These are phyloP conservation scores for Hypoxylon sp. DNA, from an alignment of 2,329 filamentous ascomycete genomes.

Conservation along the genomic window DNA sequence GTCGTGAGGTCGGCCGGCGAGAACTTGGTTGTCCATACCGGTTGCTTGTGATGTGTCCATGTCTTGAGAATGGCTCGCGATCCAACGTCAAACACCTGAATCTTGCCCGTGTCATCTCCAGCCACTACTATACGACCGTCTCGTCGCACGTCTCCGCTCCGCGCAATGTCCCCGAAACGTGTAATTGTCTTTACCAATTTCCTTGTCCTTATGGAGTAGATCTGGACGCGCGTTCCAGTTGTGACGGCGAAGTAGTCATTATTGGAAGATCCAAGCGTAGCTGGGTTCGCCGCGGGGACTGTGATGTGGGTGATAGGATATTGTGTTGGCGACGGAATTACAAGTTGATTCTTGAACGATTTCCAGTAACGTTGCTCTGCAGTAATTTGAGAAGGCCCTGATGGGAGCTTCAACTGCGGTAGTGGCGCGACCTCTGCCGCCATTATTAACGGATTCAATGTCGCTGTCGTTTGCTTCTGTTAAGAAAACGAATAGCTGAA, in stretches of 20 bases:
- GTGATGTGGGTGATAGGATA: constrained; percentile 93
- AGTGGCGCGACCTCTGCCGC: constrained; percentile 88
- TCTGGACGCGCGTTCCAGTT: constrained; percentile 92
- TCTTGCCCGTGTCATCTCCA: constrained; percentile 90
- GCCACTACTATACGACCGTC: constrained; percentile 93
- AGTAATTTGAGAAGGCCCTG: constrained; percentile 85
- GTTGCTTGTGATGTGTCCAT: constrained; percentile 94
- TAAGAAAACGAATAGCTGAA: constrained; percentile 28
- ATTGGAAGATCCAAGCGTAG: constrained; percentile 63
- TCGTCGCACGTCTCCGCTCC: constrained; percentile 87
- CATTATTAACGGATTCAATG: constrained; percentile 67
- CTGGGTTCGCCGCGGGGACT: constrained; percentile 68
- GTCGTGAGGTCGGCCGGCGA: constrained; percentile 89
- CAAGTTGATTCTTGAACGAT: constrained; percentile 90
- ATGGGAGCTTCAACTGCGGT: constrained; percentile 84
- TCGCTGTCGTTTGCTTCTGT: constrained; percentile 39
- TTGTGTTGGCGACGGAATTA: constrained; percentile 90
- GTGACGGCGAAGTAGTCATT: constrained; percentile 90
- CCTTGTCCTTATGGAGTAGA: constrained; percentile 92
- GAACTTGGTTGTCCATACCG: constrained; percentile 92
- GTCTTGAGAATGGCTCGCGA: constrained; percentile 94
- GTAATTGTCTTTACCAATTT: constrained; percentile 95
- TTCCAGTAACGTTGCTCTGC: constrained; percentile 98
- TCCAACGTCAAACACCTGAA: constrained; percentile 94
- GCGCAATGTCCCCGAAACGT: constrained; percentile 91